Conservation (phyloP, 768 basidiomycete genomes). For the Strobilomyces echinocephalus region DNA sequence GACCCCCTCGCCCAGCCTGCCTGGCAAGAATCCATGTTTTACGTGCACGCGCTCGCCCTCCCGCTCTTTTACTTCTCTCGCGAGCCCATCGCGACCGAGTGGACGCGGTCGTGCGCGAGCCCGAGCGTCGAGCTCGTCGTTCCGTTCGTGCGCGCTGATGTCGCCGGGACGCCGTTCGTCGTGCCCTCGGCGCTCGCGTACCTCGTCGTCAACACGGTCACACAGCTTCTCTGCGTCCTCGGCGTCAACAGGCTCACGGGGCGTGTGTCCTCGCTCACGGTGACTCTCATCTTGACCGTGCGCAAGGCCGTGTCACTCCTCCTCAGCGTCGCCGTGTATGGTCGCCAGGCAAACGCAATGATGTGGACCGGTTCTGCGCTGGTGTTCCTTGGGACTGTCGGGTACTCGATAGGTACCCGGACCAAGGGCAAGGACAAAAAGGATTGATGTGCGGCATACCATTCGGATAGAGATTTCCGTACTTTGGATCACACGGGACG, state of each 20-base stretch:
- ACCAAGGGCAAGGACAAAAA: slow-evolving; percentile 20
- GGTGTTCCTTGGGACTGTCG: slow-evolving; percentile 68
- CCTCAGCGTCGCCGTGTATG: slow-evolving; percentile 57
- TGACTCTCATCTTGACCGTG: slow-evolving; percentile 76
- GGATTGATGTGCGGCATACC: slow-evolving; percentile 10
- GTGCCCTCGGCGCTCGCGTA: slow-evolving; percentile 61
- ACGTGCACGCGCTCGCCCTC: slow-evolving; percentile 75
- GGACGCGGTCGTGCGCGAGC: slow-evolving; percentile 12
- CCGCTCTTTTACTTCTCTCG: slow-evolving; percentile 70
- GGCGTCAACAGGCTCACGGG: slow-evolving; percentile 86
- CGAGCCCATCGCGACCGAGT: slow-evolving; percentile 38
- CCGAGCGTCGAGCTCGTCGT: slow-evolving; percentile 15
- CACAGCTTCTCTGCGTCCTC: slow-evolving; percentile 78
- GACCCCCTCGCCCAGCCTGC: slow-evolving; percentile 26
- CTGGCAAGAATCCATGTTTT: slow-evolving; percentile 94
- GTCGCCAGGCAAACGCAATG: slow-evolving; percentile 36
- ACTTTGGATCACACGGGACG: background rate
- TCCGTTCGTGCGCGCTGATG: background rate
- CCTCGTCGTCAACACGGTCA: slow-evolving; percentile 71
- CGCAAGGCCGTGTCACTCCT: slow-evolving; percentile 76
- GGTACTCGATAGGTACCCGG: slow-evolving; percentile 45
- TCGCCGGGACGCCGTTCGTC: background rate
- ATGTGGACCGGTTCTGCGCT: slow-evolving; percentile 69
- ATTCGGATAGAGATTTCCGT: background rate
- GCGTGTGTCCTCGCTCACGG: slow-evolving; percentile 66